These are phyloP conservation scores for Graphiopsis chlorocephala DNA, from an alignment of 2,329 filamentous ascomycete species.

Conservation along the genomic window DNA sequence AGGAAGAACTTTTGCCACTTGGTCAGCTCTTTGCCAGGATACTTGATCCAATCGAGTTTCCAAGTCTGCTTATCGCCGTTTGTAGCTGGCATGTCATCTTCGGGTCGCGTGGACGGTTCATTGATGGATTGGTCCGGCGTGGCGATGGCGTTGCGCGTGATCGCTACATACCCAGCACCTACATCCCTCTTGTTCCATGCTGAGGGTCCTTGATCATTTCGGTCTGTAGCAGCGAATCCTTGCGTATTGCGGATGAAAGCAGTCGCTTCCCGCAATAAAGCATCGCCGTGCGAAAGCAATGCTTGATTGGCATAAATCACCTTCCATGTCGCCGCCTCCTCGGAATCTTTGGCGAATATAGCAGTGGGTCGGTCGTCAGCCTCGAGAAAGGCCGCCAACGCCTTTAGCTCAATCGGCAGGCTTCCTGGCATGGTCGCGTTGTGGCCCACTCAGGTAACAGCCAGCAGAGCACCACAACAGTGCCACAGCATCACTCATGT, in stretches of 20 bases:
- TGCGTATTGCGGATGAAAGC: neutral
- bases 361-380: slow-evolving; percentile 22
- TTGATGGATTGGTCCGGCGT: neutral
- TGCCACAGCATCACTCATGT: neutral
- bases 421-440: neutral
- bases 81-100: slow-evolving; percentile 10
- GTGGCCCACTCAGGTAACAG: neutral
- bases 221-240: neutral
- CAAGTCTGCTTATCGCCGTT: slow-evolving; percentile 13
- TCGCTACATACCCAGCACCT: neutral
- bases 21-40: neutral
- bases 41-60: slow-evolving; percentile 14
- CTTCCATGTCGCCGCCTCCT: neutral
- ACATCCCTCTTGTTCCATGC: neutral
- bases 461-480: neutral
- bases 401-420: slow-evolving; percentile 23
- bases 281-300: neutral
- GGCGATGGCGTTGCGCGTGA: neutral
- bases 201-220: neutral
- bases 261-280: neutral
- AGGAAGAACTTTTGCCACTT: slow-evolving; percentile 12
- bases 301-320: neutral
- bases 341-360: slow-evolving; percentile 13
- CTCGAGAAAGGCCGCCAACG: slow-evolving; percentile 24
- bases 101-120: neutral